These are phyloP conservation scores for Solanum etuberosum DNA, from an alignment of 257 asterid genomes.

Conservation along the genomic window DNA sequence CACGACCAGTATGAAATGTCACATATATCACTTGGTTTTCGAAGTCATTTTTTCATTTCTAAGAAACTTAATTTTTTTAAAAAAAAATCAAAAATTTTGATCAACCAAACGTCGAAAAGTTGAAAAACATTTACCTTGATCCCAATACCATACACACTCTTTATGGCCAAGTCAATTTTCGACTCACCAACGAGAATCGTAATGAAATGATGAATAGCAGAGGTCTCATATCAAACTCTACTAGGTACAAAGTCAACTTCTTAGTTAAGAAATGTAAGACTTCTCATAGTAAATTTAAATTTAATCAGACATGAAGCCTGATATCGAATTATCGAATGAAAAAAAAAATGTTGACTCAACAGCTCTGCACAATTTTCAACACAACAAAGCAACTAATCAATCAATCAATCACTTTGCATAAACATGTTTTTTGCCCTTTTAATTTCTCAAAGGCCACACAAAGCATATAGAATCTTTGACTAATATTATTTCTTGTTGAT, in stretches of 20 bases:
- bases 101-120: too few relatives aligned
- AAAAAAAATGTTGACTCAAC: not conserved
- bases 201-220: too few relatives aligned
- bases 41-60: too few relatives aligned
- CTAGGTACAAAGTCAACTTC: too few relatives aligned
- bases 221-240: not conserved
- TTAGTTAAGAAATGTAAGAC: not conserved
- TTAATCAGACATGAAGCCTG: rapidly evolving
- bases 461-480: not conserved
- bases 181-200: not conserved
- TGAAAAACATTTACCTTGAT: too few relatives aligned
- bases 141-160: too few relatives aligned
- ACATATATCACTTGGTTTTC: too few relatives aligned
- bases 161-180: not conserved
- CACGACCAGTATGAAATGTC: too few relatives aligned
- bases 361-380: not conserved
- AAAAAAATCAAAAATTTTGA: too few relatives aligned
- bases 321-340: not conserved
- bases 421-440: not conserved
- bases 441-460: not conserved
- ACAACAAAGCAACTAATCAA: not conserved
- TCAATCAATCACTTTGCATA: not conserved
- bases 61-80: too few relatives aligned
- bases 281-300: not conserved
- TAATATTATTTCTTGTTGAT: not conserved